Evolutionary conservation across 371 early-diverging fungal genomes (phyloP), one percentile per base, ranked within the genome.

Genomic region (Mucor racemosus): DNA sequence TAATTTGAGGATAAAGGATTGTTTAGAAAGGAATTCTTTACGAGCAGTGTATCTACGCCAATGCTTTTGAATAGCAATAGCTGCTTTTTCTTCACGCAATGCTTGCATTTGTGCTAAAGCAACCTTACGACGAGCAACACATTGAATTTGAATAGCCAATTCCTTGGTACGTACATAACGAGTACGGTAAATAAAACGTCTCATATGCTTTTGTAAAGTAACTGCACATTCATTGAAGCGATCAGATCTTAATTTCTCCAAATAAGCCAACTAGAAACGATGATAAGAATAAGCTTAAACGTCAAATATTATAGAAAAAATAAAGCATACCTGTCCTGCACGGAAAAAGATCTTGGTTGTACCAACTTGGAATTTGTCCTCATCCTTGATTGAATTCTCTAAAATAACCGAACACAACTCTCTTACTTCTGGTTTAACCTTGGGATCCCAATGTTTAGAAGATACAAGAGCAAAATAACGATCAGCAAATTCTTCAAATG

Each of bases 291-390:
- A 21, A 6, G 13, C 10, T 13, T 31, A 53, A 4, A 13, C 5
- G 10, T 13, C 14, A 10, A 13, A 4, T 26, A 19, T 3, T 14
- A 21, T 41, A 53, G 13, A 19, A 26, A 7, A 34, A 11, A 31
- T 6, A 8, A 11, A 14, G 7, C 56, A 36, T 65, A 72, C 73
- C 58, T 74, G 93, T 57, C 98, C 98, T 31, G 98, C 93, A 14
- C 97, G 92, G 92, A 99, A 98, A 79, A 99, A 99, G 59, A 99
- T 92, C 77, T 96, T 98, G 11, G 97, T 95, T 44, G 84, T 76
- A 62, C 99, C 99, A 21, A 99, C 82, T 81, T 96, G 98, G 78
- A 90, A 99, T 66, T 93, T 90, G 70, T 93, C 94, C 8, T 78
- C 77, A 66, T 91, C 92, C 34, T 75, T 78, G 59, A 97, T 90